Evolutionary conservation across 2,329 filamentous ascomycete species (phyloP).

Genomic region (Hymenoscyphus fraxineus): DNA sequence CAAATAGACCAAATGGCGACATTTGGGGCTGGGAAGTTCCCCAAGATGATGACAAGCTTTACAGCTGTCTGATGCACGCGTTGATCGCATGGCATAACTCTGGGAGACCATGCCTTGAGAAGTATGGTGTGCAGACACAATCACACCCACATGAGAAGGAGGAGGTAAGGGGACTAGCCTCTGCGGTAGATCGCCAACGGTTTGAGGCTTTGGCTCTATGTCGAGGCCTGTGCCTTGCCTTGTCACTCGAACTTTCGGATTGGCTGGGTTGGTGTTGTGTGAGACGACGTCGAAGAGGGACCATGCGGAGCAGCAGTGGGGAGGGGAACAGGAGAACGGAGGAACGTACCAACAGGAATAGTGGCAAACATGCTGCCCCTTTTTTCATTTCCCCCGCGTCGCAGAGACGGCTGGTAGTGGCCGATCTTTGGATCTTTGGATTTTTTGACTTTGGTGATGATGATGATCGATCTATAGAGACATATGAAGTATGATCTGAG

Average conservation of each 20-base stretch:
- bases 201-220: not conserved
- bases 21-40: not conserved
- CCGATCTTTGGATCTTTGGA: not conserved
- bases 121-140: not conserved
- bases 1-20: slow-evolving; percentile 1
- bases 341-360: slow-evolving; percentile 7
- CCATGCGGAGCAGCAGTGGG: not conserved
- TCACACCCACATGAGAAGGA: not conserved
- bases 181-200: not conserved
- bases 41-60: slow-evolving; percentile 4
- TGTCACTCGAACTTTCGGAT: not conserved
- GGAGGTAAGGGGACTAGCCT: not conserved
- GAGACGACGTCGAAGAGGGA: not conserved
- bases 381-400: not conserved
- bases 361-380: slow-evolving; percentile 9
- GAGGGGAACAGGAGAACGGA: not conserved
- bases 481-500: not conserved
- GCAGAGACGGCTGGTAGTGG: not conserved
- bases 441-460: not conserved
- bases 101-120: slow-evolving; percentile 7
- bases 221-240: not conserved
- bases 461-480: not conserved
- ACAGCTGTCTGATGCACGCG: slow-evolving; percentile 14
- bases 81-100: slow-evolving; percentile 15
- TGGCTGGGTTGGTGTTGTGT: not conserved